Evolutionary conservation across 139 green algal genomes (phyloP).

Genomic region (Diplosphaera chodatii): DNA sequence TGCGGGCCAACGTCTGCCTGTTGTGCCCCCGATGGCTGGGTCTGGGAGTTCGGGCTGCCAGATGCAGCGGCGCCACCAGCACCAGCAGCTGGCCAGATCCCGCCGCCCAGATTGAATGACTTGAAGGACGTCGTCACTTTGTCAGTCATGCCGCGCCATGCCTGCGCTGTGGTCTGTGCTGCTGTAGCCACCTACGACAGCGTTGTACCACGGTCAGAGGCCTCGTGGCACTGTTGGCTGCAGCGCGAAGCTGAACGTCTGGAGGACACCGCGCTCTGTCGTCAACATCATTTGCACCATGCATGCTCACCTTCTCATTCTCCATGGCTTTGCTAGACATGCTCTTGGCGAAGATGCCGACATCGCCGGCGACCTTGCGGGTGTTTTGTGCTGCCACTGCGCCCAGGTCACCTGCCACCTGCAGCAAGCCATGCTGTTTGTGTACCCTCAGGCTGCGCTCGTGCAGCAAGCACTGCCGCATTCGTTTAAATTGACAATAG

Average conservation of each 20-base stretch:
- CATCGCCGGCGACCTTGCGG: neutral
- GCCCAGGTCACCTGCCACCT: neutral
- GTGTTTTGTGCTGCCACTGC: too few relatives aligned
- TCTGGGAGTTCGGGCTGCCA: neutral
- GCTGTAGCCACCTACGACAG: neutral
- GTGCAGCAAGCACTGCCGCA: too few relatives aligned
- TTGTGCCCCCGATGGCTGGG: neutral
- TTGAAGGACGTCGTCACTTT: neutral
- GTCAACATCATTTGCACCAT: too few relatives aligned
- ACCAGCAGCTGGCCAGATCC: neutral
- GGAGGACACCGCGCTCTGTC: too few relatives aligned
- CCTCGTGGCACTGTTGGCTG: too few relatives aligned
- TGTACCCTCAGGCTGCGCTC: too few relatives aligned
- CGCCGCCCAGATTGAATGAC: neutral
- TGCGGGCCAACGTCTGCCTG: neutral
- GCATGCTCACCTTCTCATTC: constrained; percentile 14
- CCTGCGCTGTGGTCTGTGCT: neutral
- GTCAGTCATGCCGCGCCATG: neutral
- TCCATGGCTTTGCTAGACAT: constrained; percentile 12
- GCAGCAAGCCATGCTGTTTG: too few relatives aligned
- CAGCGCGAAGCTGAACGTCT: too few relatives aligned
- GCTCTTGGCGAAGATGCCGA: constrained; percentile 2
- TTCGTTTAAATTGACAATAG: too few relatives aligned
- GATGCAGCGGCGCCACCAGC: neutral
- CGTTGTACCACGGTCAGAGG: too few relatives aligned